Evolutionary conservation across 1,284 basidiomycete genomes (phyloP), one percentile per base, ranked within the genome.

Genomic region (Stereum hirsutum): DNA sequence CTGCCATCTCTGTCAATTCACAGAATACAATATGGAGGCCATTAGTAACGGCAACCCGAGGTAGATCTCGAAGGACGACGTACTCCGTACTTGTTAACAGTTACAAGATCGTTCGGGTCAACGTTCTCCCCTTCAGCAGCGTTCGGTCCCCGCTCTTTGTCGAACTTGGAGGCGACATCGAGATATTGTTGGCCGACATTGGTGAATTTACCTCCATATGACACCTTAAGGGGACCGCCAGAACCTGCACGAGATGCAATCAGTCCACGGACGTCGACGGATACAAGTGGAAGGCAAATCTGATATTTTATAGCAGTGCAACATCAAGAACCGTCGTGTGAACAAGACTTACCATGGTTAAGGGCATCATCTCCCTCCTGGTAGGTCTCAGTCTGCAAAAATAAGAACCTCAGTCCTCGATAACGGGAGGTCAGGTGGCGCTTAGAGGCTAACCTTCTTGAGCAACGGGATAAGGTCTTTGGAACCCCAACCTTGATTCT

Each of bases 401-500:
- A 31, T 21, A n/a, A n/a, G n/a, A n/a, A n/a, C n/a, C n/a, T n/a
- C n/a, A n/a, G n/a, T n/a, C n/a, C n/a, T n/a, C n/a, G n/a, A n/a
- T n/a, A n/a, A 42, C 12, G 21, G 8, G n/a, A 14, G 39, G 12
- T 46, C 36, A 41, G 27, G 27, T 6, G 23, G 15, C 30, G 28
- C 3, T 32, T 20, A 21, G 27, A 10, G 21, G 38, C 26, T 7
- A 12, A 73, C 75, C 63, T 78, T 74, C 47, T 63, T 68, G 20
- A 77, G 47, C 2, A 77, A 55, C 0, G 78, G 73, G 19, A 78
- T 62, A 6, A 78, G 51, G 33, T 69, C 57, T 26, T 61, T 62
- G 0, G 70, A 71, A 12, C 71, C 64, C 77, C 76, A 79, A 1
- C 76, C 76, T 20, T 60, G 55, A 48, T 78, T 77, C 0, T 63